Conservation (phyloP, 1,139 yeast genomes). For the Debaryomycetaceae sp. region DNA sequence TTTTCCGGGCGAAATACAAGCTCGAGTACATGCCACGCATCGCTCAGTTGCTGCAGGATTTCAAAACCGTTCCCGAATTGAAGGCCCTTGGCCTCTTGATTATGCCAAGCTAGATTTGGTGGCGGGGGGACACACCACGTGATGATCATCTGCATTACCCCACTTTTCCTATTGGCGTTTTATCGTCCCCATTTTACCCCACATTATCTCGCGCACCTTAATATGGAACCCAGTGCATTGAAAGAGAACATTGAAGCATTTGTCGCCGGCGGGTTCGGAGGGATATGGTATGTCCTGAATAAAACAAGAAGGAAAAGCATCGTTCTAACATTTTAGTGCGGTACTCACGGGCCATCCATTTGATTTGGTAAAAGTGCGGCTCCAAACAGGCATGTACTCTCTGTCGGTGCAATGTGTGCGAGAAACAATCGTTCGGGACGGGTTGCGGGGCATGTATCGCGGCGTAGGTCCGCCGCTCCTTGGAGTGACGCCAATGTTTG, state of each 20-base stretch:
- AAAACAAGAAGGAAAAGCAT: not conserved
- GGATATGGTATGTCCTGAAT: conserved; percentile 24
- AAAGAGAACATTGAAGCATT: conserved; percentile 61
- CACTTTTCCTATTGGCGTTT: conserved; percentile 5
- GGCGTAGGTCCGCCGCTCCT: conserved; percentile 84
- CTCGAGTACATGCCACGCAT: too few species aligned
- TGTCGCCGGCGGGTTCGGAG: conserved; percentile 74
- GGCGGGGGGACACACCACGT: too few species aligned
- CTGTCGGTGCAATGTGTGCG: conserved; percentile 58
- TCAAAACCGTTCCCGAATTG: conserved; percentile 3
- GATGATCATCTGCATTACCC: too few species aligned
- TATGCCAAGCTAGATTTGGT: too few species aligned
- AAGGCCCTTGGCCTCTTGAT: conserved; percentile 1
- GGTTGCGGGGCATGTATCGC: conserved; percentile 69
- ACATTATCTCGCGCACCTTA: too few species aligned
- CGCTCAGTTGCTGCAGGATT: conserved; percentile 12
- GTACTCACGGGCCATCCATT: conserved; percentile 94
- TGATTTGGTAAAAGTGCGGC: conserved; percentile 83
- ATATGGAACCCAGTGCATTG: conserved; percentile 23
- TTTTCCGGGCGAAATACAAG: too few species aligned
- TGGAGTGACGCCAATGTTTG: conserved; percentile 98
- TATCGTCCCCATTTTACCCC: conserved; percentile 3
- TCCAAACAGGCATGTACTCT: conserved; percentile 64
- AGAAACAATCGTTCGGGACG: conserved; percentile 61
- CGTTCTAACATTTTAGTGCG: conserved; percentile 33